Evolutionary conservation across 345 rosid species (phyloP), one percentile per base, ranked within the genome.

Genomic region (Syzygium aromaticum): DNA sequence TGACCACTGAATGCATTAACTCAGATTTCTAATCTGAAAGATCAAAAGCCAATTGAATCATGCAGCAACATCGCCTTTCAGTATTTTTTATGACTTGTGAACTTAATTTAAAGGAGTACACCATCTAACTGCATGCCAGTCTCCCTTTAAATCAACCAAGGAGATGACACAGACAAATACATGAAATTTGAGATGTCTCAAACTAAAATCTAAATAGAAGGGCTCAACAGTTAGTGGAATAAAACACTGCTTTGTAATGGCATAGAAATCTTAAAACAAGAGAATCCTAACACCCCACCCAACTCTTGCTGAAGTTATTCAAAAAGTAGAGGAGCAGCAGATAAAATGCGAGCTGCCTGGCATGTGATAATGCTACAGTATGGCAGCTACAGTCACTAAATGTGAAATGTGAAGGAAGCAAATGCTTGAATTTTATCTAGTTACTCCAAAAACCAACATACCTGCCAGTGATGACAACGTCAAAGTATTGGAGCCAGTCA

Each of bases 381-480:
- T 52, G 64, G 14, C 25, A 73, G 49, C 49, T 73, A 38, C 25
- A 11, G 27, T 19, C 11, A 7, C 80, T 73, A 73, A 73, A 73
- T 73, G 49, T 73, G 80, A 73, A 73, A 73, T 33, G 25, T 33
- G 49, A 73, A 73, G 77, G 80, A 73, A 73, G 80, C 80, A 73
- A 73, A 38, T 38, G 27, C 19, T 73, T 38, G 80, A 19, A 73
- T 33, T 33, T 73, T 25, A 73, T 19, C 80, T 38, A 73, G 80
- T 73, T 73, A 73, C 80, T 73, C 40, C 49, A 73, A 73, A 73
- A 53, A 84, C 61, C n/a, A 89, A 87, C 86, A 77, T 15, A 95
- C 99, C 99, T 96, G 94, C 99, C 99, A 77, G 99, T 96, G 91
- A 98, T 95, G 85, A 98, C 96, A 59, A 96, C 94, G 89, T 95